These are phyloP conservation scores for Mortierella polycephala DNA, from an alignment of 371 early-diverging fungal species.

Conservation along the genomic window DNA sequence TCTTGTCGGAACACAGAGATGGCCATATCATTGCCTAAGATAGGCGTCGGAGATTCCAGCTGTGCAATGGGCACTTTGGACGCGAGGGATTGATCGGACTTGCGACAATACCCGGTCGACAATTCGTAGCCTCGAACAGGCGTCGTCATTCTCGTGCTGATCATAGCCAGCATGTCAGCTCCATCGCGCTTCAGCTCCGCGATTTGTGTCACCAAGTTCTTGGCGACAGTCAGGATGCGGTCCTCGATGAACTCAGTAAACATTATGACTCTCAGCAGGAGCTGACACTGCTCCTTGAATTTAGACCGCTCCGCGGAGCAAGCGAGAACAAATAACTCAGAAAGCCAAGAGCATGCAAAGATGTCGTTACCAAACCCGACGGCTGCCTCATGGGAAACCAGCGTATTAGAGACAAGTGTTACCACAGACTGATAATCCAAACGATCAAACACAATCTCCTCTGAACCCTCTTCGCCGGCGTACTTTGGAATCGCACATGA, in stretches of 20 bases:
- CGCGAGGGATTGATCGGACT: slow-evolving; percentile 11
- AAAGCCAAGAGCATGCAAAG: slow-evolving; percentile 65
- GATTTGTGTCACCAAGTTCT: slow-evolving; percentile 72
- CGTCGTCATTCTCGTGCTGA: slow-evolving; percentile 58
- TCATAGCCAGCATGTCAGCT: slow-evolving; percentile 58
- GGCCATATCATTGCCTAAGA: slow-evolving; percentile 56
- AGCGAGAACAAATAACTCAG: slow-evolving; percentile 65
- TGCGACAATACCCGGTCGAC: slow-evolving; percentile 34
- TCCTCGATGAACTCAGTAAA: slow-evolving; percentile 69
- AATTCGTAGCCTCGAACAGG: slow-evolving; percentile 52
- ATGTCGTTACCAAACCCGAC: slow-evolving; percentile 71
- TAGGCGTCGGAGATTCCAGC: slow-evolving; percentile 41
- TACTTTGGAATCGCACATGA: slow-evolving; percentile 46
- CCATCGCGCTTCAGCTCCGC: slow-evolving; percentile 74
- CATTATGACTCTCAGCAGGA: slow-evolving; percentile 62
- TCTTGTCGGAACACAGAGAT: slow-evolving; percentile 71
- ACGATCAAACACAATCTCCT: slow-evolving; percentile 36
- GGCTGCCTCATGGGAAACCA: slow-evolving; percentile 64
- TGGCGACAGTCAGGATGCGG: slow-evolving; percentile 67
- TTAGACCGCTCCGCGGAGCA: slow-evolving; percentile 57
- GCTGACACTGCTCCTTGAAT: slow-evolving; percentile 56
- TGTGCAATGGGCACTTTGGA: slow-evolving; percentile 16
- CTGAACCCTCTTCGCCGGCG: slow-evolving; percentile 13
- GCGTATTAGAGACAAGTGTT: slow-evolving; percentile 61
- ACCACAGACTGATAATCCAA: slow-evolving; percentile 68